A percentile compares a stretch with the other conserved stretches of the same genome.
These are phyloP conservation scores for Corynascus novoguineensis DNA, from an alignment of 495 filamentous ascomycete genomes.

Conservation along the genomic window DNA sequence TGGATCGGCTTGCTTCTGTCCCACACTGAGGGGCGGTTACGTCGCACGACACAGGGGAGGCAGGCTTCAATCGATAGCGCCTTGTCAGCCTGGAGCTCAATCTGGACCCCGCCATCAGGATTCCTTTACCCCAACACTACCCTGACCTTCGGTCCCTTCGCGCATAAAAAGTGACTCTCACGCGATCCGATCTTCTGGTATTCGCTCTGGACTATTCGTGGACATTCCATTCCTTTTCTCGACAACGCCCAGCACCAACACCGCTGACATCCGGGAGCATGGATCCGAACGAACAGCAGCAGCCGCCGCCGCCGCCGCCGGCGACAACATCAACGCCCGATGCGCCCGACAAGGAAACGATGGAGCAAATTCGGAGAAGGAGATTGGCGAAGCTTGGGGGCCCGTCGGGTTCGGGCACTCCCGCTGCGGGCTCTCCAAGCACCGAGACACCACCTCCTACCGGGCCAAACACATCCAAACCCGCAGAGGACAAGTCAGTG, in stretches of 20 bases:
- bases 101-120: constrained; percentile 25
- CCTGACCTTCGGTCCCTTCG: background rate
- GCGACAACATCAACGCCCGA: constrained; percentile 26
- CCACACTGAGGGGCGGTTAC: background rate
- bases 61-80: constrained; percentile 14
- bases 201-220: background rate
- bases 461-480: constrained; percentile 9
- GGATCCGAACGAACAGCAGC: constrained; percentile 29
- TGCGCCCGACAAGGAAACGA: constrained; percentile 32
- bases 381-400: constrained; percentile 41
- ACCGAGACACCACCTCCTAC: constrained; percentile 6
- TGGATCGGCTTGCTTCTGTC: background rate
- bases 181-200: background rate
- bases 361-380: constrained; percentile 38
- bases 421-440: constrained; percentile 11
- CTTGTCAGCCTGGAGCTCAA: constrained; percentile 7
- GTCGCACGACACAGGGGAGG: background rate
- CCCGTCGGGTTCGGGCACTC: constrained; percentile 7
- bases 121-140: background rate
- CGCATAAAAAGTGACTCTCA: constrained; percentile 8
- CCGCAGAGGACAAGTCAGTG: constrained; percentile 7
- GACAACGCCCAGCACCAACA: background rate
- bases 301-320: too few relatives aligned
- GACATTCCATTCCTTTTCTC: background rate
- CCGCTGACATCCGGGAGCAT: constrained; percentile 13